phyloP scores from a whole-genome alignment of 176 grass and related monocot genomes.

The Saccharum spontaneum region DNA sequence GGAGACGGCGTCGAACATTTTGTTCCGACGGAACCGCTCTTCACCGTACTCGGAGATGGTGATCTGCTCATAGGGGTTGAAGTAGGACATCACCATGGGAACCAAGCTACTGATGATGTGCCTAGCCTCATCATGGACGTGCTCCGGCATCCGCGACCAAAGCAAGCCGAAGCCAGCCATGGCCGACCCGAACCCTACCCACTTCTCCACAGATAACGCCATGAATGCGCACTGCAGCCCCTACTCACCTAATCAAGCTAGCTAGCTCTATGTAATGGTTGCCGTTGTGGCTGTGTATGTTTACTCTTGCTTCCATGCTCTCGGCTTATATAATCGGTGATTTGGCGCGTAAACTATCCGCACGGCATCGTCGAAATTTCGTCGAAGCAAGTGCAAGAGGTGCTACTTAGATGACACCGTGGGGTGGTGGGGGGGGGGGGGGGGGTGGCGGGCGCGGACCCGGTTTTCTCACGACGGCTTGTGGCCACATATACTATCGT shows the following conservation, averaged over 20 bases:
- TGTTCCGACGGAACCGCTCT: neutral
- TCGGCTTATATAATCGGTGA: neutral
- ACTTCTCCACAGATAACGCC: conserved; percentile 20
- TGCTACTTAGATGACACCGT: neutral
- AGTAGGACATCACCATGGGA: neutral
- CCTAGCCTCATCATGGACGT: neutral
- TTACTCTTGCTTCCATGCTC: neutral
- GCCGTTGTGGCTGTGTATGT: conserved; percentile 11
- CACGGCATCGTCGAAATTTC: neutral
- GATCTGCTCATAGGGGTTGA: conserved; percentile 22
- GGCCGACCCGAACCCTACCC: conserved; percentile 25
- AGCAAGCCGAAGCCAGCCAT: conserved; percentile 10
- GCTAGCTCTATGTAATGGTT: neutral
- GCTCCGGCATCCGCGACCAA: neutral
- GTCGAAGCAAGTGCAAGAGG: neutral
- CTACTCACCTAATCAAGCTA: neutral
- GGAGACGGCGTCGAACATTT: conserved; percentile 6
- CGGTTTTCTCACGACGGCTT: no score
- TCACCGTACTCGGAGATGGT: conserved; percentile 9
- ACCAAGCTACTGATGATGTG: neutral
- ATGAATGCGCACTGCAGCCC: conserved; percentile 10
- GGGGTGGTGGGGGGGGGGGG: no score
- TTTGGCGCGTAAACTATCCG: neutral
- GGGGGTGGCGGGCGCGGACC: no score
- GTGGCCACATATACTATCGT: no score